Base-by-base conservation (phyloP, 768 basidiomycete species). In the Pholiota molesta region DNA sequence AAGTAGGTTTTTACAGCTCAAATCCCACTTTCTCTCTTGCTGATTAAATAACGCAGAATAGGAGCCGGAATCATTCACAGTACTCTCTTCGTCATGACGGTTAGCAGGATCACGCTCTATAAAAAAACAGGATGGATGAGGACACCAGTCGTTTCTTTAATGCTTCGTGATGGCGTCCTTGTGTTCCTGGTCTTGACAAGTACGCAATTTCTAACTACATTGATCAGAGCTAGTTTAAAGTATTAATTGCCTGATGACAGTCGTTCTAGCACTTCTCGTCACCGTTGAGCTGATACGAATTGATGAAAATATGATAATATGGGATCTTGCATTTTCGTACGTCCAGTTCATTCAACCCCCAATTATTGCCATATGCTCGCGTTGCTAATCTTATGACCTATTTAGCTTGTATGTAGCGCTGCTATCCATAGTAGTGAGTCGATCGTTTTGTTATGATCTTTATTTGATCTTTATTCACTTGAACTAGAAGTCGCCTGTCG, bases 151-250 rank as follows among this genome's bases (percentile, higher is more conserved):
- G 60, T 65, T 17, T 62, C 64, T 7, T 47, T 62, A 4, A 57
- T 65, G 61, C 55, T 65, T 14, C 53, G 65, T 7, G 65, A 65
- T 26, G 59, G 65, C 13, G 14, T 65, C n/a, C 45, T 31, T n/a
- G 55, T 57, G 8, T 65, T 62, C 45, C 19, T 62, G 7, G 23
- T 62, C 9, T 21, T 65, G 13, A 19, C 23, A n/a, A 35, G 64
- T 62, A 31, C 23, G 55, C 42, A n/a, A 31, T 37, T 13, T 37
- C 35, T 40, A 19, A 26, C 9, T 5, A 11, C 31, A 6, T 31
- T 31, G 31, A 9, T 37, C 11, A 37, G 35, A 13, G 10, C 11
- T 37, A 37, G 1, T 37, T 37, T 4, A 2, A 37, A 37, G 31
- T 35, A 35, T 35, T 5, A 35, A 35, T 35, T 35, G 3, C 6